phyloP scores from a whole-genome alignment of 805 yeast genomes.

The Metschnikowia drakensbergensis region DNA sequence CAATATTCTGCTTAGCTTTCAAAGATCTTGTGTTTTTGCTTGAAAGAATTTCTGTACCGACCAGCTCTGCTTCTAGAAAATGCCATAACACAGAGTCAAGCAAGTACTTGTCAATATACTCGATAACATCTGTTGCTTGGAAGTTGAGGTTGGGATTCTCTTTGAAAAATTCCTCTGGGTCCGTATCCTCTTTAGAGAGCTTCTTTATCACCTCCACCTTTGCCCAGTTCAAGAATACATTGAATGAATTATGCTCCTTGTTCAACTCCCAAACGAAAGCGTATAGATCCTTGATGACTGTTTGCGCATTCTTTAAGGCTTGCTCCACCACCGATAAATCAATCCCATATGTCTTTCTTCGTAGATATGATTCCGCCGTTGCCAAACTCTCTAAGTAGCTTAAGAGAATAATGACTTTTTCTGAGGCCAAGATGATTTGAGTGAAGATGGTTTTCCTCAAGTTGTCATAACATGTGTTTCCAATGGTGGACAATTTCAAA shows the following conservation, averaged over 20 bases:
- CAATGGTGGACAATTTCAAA: constrained; percentile 50
- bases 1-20: neutral
- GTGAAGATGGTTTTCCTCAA: constrained; percentile 46
- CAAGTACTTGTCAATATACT: constrained; percentile 13
- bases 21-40: neutral
- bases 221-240: constrained; percentile 45
- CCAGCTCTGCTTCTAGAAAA: constrained; percentile 4
- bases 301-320: constrained; percentile 17
- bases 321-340: constrained; percentile 1
- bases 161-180: constrained; percentile 13
- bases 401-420: constrained; percentile 48
- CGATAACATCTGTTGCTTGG: constrained; percentile 14
- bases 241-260: constrained; percentile 44
- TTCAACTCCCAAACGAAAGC: constrained; percentile 41
- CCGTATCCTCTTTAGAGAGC: constrained; percentile 37
- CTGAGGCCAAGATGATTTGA: constrained; percentile 52
- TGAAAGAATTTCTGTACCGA: constrained; percentile 9
- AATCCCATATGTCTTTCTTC: constrained; percentile 11
- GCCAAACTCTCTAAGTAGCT: constrained; percentile 38
- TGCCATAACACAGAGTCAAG: constrained; percentile 12
- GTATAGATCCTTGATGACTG: constrained; percentile 32
- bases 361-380: constrained; percentile 8
- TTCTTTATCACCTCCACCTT: constrained; percentile 34
- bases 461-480: constrained; percentile 48
- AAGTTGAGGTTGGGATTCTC: constrained; percentile 15